These are phyloP conservation scores for Piromyces finnis DNA, from an alignment of 192 early-diverging fungal species.

Conservation along the genomic window DNA sequence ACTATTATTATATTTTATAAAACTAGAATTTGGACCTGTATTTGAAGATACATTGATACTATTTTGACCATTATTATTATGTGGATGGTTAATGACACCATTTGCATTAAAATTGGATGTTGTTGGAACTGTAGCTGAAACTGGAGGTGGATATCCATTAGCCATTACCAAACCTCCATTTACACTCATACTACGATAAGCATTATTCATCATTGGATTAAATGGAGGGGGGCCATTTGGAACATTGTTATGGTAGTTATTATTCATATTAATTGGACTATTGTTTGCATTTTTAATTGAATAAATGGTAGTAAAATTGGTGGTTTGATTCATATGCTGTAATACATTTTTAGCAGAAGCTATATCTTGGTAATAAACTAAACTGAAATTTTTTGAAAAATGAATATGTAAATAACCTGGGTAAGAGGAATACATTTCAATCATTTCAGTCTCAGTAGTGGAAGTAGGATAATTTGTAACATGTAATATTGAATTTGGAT, in stretches of 20 bases:
- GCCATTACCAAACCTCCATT: background rate
- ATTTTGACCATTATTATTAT: background rate
- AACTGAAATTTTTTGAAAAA: conserved; percentile 17
- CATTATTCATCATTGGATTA: background rate
- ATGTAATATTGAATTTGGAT: conserved; percentile 20
- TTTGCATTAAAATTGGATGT: background rate
- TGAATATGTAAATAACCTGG: conserved; percentile 15
- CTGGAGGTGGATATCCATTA: background rate
- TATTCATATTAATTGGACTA: background rate
- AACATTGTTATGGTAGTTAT: background rate
- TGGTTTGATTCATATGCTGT: conserved; percentile 15
- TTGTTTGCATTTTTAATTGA: conserved; percentile 11
- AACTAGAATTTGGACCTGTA: background rate
- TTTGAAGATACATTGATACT: background rate
- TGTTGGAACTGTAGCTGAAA: background rate
- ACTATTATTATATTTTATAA: background rate
- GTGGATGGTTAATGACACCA: background rate
- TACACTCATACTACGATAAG: background rate
- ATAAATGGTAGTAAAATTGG: conserved; percentile 24
- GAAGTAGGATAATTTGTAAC: conserved; percentile 17
- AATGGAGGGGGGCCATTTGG: background rate
- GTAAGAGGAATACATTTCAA: conserved; percentile 9
- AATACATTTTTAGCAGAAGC: conserved; percentile 7
- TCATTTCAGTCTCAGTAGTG: conserved; percentile 14
- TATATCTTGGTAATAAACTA: conserved; percentile 16